Evolutionary conservation across 768 basidiomycete species (phyloP).

Genomic region (Russula griseocarnosa): DNA sequence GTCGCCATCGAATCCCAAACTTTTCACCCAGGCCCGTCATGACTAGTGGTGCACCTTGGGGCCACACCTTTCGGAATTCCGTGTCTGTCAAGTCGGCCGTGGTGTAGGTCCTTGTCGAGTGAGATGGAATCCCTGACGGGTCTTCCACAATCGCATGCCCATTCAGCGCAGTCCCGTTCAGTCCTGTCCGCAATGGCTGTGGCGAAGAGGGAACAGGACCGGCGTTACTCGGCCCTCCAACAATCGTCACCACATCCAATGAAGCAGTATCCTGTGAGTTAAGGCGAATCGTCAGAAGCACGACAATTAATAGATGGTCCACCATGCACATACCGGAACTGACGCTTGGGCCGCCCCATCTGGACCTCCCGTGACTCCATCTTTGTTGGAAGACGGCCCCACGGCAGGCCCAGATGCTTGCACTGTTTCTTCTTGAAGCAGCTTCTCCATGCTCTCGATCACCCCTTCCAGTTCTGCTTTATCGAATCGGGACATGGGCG

Average conservation of each 20-base stretch:
- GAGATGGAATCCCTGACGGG: slow-evolving; percentile 31
- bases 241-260: background rate
- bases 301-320: no score
- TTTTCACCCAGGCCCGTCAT: slow-evolving; percentile 61
- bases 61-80: slow-evolving; percentile 69
- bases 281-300: background rate
- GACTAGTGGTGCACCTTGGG: slow-evolving; percentile 68
- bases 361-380: background rate
- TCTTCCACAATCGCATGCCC: slow-evolving; percentile 6
- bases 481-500: slow-evolving; percentile 76
- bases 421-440: slow-evolving; percentile 38
- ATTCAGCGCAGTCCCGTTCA: background rate
- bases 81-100: slow-evolving; percentile 52
- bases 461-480: slow-evolving; percentile 57
- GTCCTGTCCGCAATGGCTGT: background rate
- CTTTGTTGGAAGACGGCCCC: background rate
- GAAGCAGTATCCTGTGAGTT: slow-evolving; percentile 1
- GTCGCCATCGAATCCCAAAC: slow-evolving; percentile 74
- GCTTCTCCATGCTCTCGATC: slow-evolving; percentile 63
- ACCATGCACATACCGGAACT: background rate
- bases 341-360: background rate
- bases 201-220: background rate
- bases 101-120: slow-evolving; percentile 44
- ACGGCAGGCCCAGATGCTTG: slow-evolving; percentile 2
- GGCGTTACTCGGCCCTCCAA: background rate